Evolutionary conservation across 192 early-diverging fungal species (phyloP), one percentile per base, ranked within the genome.

Genomic region (Rhizoclosmatium sp.): DNA sequence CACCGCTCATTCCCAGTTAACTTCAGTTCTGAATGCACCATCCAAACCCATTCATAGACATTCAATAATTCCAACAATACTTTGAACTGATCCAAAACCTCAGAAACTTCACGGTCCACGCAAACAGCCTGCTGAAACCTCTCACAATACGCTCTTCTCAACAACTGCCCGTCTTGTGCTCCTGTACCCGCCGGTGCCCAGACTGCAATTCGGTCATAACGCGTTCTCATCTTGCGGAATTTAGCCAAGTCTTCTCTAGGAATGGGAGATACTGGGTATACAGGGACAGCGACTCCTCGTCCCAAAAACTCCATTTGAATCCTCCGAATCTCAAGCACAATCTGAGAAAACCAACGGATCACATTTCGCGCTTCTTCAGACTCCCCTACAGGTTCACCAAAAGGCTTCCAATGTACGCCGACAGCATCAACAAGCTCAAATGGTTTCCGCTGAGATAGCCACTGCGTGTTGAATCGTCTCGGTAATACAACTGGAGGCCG

Each of bases 361-460:
- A 56, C 14, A 10, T 56, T 49, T 10, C 19, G 7, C 39, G 16
- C 46, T 47, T 68, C 42, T 16, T 10, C n/a, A 7, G 16, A 23
- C 10, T 49, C 69, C 10, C 49, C 49, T 4, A 2, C 39, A 7
- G 14, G 39, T 46, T 71, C 69, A 40, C 19, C 47, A n/a, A 71
- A 71, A 71, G 56, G 56, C 39, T 71, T 71, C n/a, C 56, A 49
- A 39, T 71, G 69, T 3, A 71, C 4, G 3, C 49, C 69, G 40
- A 71, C 69, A 56, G 69, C 69, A 4, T 56, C 51, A 5, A 58
- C 48, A 3, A 71, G 69, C 69, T 71, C 69, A 5, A 23, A 10
- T 14, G 48, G 42, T 14, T 46, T 54, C 23, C 69, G 47, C 10
- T 71, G 69, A 41, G 9, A 10, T 10, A 71, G 47, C 69, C 69